These are phyloP conservation scores for Litchi chinensis DNA, from an alignment of 345 rosid genomes.

Conservation along the genomic window DNA sequence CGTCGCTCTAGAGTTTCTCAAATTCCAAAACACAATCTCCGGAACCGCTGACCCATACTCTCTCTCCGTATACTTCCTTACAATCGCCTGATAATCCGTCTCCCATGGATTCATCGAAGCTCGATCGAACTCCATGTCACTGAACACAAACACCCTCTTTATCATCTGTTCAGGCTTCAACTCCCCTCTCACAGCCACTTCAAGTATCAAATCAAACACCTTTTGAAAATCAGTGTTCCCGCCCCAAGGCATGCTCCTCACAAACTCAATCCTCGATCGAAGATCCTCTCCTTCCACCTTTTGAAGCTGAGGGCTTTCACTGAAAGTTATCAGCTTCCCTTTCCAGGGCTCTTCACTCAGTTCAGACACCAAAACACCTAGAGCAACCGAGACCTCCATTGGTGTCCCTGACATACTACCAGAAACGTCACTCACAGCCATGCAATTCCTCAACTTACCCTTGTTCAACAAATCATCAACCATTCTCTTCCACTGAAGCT, in stretches of 20 bases:
- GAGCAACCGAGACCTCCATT: conserved; percentile 59
- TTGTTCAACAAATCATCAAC: conserved; percentile 51
- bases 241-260: conserved; percentile 40
- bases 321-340: conserved; percentile 62
- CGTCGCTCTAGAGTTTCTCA: conserved; percentile 51
- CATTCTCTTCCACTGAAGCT: conserved; percentile 64
- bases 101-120: conserved; percentile 47
- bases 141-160: conserved; percentile 59
- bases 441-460: conserved; percentile 52
- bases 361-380: conserved; percentile 55
- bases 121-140: conserved; percentile 68
- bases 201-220: conserved; percentile 55
- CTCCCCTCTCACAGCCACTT: conserved; percentile 45
- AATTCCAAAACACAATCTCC: conserved; percentile 67
- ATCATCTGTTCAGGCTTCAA: conserved; percentile 57
- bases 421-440: conserved; percentile 64
- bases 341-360: conserved; percentile 63
- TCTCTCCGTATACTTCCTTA: conserved; percentile 40
- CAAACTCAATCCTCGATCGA: conserved; percentile 35
- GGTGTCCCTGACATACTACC: conserved; percentile 52
- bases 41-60: conserved; percentile 57
- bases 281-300: conserved; percentile 38
- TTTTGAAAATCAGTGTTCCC: conserved; percentile 42
- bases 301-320: conserved; percentile 42
- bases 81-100: conserved; percentile 46